phyloP scores from a whole-genome alignment of 257 asterid species.

The Fraxinus cuspidata region DNA sequence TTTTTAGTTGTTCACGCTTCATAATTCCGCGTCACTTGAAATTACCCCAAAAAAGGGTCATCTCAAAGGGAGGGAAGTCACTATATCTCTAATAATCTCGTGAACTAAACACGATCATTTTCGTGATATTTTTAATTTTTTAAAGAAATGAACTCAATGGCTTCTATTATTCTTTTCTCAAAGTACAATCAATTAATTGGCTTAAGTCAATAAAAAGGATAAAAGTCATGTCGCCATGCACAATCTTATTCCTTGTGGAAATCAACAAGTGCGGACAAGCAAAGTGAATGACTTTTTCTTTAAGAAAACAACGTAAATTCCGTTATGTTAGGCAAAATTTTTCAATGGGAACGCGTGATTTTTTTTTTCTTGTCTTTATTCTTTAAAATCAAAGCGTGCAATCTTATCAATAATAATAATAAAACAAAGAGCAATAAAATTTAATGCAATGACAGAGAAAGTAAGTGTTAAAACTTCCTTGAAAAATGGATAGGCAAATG shows the following conservation, averaged over 20 bases:
- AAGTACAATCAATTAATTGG: not conserved
- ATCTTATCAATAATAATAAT: not conserved
- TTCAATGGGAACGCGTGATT: not conserved
- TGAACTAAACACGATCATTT: no score
- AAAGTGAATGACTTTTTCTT: not conserved
- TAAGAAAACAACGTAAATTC: not conserved
- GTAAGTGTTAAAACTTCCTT: not conserved
- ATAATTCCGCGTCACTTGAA: no score
- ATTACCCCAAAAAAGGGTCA: no score
- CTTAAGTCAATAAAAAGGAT: not conserved
- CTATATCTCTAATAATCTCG: no score
- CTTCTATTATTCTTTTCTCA: not conserved
- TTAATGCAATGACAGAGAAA: not conserved
- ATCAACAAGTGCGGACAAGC: not conserved
- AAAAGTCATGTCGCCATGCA: not conserved
- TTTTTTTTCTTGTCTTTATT: not conserved
- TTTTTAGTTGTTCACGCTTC: no score
- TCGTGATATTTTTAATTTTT: no score
- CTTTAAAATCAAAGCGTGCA: not conserved
- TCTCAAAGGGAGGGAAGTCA: no score
- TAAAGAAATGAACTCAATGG: no score
- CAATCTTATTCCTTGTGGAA: not conserved
- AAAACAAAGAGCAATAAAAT: no score
- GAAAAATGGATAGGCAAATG: not conserved
- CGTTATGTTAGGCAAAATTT: not conserved